A percentile compares a stretch with the other conserved stretches of the same genome.
These are phyloP conservation scores for Trichoderma sp. DNA, from an alignment of 2,329 filamentous ascomycete species.

Conservation along the genomic window DNA sequence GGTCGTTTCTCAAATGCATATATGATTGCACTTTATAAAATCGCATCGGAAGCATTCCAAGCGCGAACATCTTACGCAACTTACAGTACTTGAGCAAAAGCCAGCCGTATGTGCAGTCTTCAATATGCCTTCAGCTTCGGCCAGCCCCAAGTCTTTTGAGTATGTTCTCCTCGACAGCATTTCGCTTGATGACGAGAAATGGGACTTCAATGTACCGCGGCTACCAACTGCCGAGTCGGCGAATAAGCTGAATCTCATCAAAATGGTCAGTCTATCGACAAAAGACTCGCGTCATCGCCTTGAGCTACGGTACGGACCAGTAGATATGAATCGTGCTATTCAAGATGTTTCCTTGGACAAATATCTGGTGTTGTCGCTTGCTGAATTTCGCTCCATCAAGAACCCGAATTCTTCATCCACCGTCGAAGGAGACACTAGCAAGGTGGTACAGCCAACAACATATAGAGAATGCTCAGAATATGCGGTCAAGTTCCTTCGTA, in stretches of 20 bases:
- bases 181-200: conserved; percentile 16
- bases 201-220: conserved; percentile 16
- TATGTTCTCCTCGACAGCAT: conserved; percentile 15
- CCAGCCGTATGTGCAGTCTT: not conserved
- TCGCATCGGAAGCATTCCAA: not conserved
- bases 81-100: not conserved
- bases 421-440: not conserved
- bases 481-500: conserved; percentile 40
- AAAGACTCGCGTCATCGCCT: conserved; percentile 34
- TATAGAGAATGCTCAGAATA: conserved; percentile 44
- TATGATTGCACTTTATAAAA: not conserved
- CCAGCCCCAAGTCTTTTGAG: conserved; percentile 8
- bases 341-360: conserved; percentile 36
- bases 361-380: conserved; percentile 43
- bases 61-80: not conserved
- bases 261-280: conserved; percentile 25
- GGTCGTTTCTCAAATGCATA: not conserved
- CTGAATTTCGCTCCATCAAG: conserved; percentile 39
- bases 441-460: conserved; percentile 35
- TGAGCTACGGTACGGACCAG: conserved; percentile 35
- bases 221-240: conserved; percentile 15
- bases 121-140: conserved; percentile 14
- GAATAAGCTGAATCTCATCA: conserved; percentile 22
- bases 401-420: conserved; percentile 22
- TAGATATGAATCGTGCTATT: conserved; percentile 41